Conservation (phyloP, 306 rosid species). For the Delonix regia region DNA sequence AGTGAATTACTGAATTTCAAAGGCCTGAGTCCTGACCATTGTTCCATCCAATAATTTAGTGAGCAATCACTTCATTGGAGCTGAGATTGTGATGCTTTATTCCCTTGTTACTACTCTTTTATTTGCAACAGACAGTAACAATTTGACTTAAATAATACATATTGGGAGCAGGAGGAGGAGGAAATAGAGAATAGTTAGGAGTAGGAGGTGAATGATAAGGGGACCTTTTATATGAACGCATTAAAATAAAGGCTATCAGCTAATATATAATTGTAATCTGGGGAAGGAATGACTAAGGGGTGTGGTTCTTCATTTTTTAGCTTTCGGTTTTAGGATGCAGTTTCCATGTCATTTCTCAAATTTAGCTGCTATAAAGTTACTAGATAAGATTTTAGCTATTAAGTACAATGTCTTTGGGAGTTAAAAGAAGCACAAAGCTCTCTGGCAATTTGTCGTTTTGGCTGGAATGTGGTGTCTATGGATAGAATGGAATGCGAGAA, state of each 20-base stretch:
- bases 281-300: background rate
- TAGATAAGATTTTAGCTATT: background rate
- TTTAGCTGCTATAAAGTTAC: background rate
- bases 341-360: background rate
- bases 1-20: background rate
- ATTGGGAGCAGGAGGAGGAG: background rate
- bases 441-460: background rate
- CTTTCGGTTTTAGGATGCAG: background rate
- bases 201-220: conserved; percentile 1
- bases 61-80: background rate
- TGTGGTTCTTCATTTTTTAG: background rate
- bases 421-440: background rate
- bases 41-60: background rate
- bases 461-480: background rate
- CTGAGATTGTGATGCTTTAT: background rate
- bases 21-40: background rate
- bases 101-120: background rate
- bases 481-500: background rate
- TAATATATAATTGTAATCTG: background rate
- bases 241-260: background rate
- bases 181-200: background rate
- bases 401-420: background rate
- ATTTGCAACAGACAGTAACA: background rate
- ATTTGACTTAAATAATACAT: background rate
- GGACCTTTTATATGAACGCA: conserved; percentile 4